These are phyloP conservation scores for Wickerhamiella brachini DNA, from an alignment of 805 yeast species.

Conservation along the genomic window DNA sequence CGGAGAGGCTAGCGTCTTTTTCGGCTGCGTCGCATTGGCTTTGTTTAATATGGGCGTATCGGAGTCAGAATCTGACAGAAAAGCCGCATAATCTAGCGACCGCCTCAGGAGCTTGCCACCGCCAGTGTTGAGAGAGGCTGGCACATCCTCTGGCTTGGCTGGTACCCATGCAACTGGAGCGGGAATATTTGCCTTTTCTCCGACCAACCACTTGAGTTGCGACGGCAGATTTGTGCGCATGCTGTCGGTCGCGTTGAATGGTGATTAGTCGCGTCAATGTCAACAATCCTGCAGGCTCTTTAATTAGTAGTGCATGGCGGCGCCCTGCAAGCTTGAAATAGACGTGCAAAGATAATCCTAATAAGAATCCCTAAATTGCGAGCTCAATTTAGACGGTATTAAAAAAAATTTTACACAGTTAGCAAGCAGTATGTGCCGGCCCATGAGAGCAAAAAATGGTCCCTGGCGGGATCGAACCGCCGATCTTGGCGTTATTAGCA, in stretches of 20 bases:
- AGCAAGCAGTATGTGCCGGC: too few relatives aligned
- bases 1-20: background rate
- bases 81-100: background rate
- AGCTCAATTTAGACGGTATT: too few relatives aligned
- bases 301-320: background rate
- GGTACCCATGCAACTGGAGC: background rate
- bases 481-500: conserved; percentile 41
- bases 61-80: background rate
- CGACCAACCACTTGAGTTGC: background rate
- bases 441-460: too few relatives aligned
- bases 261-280: background rate
- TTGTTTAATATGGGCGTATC: background rate
- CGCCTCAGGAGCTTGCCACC: background rate
- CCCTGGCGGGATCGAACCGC: conserved; percentile 32
- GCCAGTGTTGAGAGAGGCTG: too few relatives aligned
- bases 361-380: too few relatives aligned
- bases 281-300: background rate
- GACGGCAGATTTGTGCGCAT: background rate
- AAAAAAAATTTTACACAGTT: too few relatives aligned
- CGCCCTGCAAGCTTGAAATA: background rate
- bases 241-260: background rate
- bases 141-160: background rate
- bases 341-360: too few relatives aligned
- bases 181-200: background rate
- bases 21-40: too few relatives aligned